Conservation (phyloP, 2,329 filamentous ascomycete genomes). For the Akanthomyces muscarius region DNA sequence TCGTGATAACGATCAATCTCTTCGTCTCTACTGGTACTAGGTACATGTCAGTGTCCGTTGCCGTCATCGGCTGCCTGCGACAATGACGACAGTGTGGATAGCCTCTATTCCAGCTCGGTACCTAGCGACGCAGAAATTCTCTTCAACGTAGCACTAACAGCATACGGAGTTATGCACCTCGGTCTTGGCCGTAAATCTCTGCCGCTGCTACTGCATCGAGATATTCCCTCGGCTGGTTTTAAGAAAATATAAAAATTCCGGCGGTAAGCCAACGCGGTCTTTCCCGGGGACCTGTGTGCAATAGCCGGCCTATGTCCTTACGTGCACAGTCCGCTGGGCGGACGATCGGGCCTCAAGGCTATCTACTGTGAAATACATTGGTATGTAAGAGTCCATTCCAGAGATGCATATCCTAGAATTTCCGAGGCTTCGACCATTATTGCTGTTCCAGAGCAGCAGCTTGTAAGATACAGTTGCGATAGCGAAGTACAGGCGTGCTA, state of each 20-base stretch:
- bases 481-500: too few relatives aligned
- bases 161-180: not conserved
- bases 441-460: too few relatives aligned
- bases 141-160: not conserved
- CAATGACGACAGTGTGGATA: constrained; percentile 1
- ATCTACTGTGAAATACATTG: too few relatives aligned
- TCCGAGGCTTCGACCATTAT: too few relatives aligned
- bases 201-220: not conserved
- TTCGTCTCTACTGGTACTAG: not conserved
- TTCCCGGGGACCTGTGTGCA: not conserved
- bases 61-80: not conserved
- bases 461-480: too few relatives aligned
- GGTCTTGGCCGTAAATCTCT: not conserved
- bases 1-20: not conserved
- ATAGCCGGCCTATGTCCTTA: not conserved
- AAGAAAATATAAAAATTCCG: not conserved
- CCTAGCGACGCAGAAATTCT: not conserved
- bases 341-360: too few relatives aligned
- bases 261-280: not conserved
- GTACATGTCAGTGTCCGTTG: not conserved
- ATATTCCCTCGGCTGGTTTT: not conserved
- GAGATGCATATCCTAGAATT: too few relatives aligned
- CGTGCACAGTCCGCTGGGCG: too few relatives aligned
- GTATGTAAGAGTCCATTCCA: too few relatives aligned
- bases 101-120: not conserved